Evolutionary conservation across 179 eudicot species (phyloP).

Genomic region (Nepenthes alata): DNA sequence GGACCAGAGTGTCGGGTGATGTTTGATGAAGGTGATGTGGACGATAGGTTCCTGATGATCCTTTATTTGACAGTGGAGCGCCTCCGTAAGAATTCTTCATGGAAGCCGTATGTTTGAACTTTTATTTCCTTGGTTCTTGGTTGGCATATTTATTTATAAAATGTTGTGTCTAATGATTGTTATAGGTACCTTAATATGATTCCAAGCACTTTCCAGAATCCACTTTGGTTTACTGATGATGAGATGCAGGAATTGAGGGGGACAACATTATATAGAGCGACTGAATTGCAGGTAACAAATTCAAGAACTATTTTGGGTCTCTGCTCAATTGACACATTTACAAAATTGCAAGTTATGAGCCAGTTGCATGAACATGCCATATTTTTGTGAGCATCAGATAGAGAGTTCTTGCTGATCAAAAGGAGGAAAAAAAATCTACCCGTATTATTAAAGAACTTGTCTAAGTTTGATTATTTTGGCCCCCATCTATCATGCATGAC

Average conservation of each 20-base stretch:
- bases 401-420: not conserved
- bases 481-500: too few relatives aligned
- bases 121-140: conserved; percentile 5
- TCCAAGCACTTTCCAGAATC: conserved; percentile 68
- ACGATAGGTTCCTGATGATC: conserved; percentile 77
- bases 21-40: conserved; percentile 82
- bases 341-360: not conserved
- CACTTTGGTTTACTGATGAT: conserved; percentile 82
- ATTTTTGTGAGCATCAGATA: not conserved
- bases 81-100: conserved; percentile 64
- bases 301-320: conserved; percentile 2
- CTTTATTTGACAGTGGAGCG: conserved; percentile 70
- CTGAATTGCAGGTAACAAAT: conserved; percentile 52
- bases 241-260: conserved; percentile 78
- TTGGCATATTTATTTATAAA: conserved; percentile 3
- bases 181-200: conserved; percentile 80
- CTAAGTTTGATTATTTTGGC: too few relatives aligned
- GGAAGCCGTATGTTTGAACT: conserved; percentile 81
- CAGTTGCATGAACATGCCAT: not conserved
- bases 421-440: too few relatives aligned
- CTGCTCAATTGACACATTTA: not conserved
- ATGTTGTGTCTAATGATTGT: conserved; percentile 2
- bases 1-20: conserved; percentile 74
- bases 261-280: conserved; percentile 62
- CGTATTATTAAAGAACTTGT: too few relatives aligned